A percentile compares a stretch with the other conserved stretches of the same genome.
Evolutionary conservation across 352 stramenopile species (phyloP).

Genomic region (Phytophthora pluvialis): DNA sequence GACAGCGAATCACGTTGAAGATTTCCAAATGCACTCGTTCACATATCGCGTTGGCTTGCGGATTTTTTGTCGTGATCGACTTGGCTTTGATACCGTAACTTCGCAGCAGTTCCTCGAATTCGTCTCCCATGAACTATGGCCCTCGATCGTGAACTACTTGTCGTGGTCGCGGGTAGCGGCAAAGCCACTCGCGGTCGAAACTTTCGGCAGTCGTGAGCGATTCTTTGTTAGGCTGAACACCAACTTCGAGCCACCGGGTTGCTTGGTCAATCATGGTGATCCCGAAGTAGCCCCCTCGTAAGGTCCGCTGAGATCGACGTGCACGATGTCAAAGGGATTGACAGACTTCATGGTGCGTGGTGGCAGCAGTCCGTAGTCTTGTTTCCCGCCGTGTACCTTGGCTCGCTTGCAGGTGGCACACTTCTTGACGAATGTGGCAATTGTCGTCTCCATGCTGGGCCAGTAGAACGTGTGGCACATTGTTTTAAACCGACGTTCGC

Average conservation of each 20-base stretch:
- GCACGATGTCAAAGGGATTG: neutral
- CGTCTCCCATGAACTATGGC: neutral
- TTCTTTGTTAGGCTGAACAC: neutral
- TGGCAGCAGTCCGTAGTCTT: neutral
- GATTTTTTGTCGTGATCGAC: neutral
- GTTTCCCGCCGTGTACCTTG: neutral
- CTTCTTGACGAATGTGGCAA: slow-evolving; percentile 1
- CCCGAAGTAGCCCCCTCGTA: neutral
- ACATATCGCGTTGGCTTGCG: slow-evolving; percentile 12
- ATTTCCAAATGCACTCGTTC: slow-evolving; percentile 10
- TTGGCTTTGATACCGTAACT: slow-evolving; percentile 5
- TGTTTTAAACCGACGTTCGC: neutral
- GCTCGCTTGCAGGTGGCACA: neutral
- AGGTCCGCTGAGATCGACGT: neutral
- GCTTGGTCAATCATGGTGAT: neutral
- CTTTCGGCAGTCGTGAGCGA: neutral
- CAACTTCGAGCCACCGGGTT: neutral
- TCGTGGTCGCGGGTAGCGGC: neutral
- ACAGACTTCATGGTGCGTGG: neutral
- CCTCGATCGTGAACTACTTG: neutral
- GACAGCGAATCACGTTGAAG: neutral
- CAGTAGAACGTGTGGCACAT: neutral
- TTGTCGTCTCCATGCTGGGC: neutral
- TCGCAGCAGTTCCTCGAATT: slow-evolving; percentile 2
- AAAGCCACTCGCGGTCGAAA: neutral